phyloP scores from a whole-genome alignment of 2,329 filamentous ascomycete genomes.

The Alternaria postmessia region DNA sequence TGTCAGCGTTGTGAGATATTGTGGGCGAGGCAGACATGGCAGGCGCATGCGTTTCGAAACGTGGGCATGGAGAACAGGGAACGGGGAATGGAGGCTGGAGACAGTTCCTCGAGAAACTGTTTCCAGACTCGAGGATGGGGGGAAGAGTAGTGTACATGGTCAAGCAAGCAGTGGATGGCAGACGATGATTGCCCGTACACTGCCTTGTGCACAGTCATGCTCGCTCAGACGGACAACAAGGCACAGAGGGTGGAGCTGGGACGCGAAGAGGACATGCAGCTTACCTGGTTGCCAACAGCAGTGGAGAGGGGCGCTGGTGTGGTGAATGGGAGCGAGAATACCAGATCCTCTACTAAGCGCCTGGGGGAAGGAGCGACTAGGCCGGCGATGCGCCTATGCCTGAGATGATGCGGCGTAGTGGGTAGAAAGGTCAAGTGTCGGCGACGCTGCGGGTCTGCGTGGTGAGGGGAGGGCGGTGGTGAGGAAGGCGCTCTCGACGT shows the following conservation, averaged over 20 bases:
- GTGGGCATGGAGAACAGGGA: slow-evolving; percentile 14
- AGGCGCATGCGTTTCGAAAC: slow-evolving; percentile 17
- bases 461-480: slow-evolving; percentile 7
- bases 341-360: slow-evolving; percentile 55
- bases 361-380: slow-evolving; percentile 51
- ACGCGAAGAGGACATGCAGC: slow-evolving; percentile 33
- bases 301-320: slow-evolving; percentile 25
- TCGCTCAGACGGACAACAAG: slow-evolving; percentile 8
- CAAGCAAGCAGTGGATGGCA: slow-evolving; percentile 16
- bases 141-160: slow-evolving; percentile 19
- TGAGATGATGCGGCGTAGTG: slow-evolving; percentile 34
- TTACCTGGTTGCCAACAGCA: slow-evolving; percentile 44
- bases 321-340: slow-evolving; percentile 51
- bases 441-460: slow-evolving; percentile 13
- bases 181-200: slow-evolving; percentile 14
- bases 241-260: slow-evolving; percentile 19
- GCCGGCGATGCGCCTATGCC: slow-evolving; percentile 44
- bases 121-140: slow-evolving; percentile 10
- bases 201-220: slow-evolving; percentile 15
- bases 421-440: slow-evolving; percentile 27
- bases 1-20: slow-evolving; percentile 46
- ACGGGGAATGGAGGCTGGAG: slow-evolving; percentile 8
- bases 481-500: slow-evolving; percentile 11
- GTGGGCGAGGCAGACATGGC: slow-evolving; percentile 38
- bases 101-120: slow-evolving; percentile 8